Base-by-base conservation (phyloP, 768 basidiomycete species). In the Mrakia blollopis region DNA sequence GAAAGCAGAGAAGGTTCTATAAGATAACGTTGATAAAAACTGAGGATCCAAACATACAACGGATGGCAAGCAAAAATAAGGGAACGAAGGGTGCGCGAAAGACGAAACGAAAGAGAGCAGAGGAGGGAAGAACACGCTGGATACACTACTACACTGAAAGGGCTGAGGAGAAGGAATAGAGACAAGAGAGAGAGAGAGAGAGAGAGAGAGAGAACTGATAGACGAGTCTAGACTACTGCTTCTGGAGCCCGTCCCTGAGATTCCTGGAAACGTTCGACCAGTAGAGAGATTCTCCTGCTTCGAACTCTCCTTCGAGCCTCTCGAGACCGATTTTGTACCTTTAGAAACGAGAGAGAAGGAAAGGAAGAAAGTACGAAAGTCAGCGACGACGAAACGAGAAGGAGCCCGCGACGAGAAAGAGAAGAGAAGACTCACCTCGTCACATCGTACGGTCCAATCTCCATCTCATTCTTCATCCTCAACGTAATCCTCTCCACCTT, bases 181-280 rank as follows among this genome's bases (percentile, higher is more conserved):
- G 25, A 62, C 5, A 28, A 23, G 16, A 35, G 30, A 28, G 28
- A n/a, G 25, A 28, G 30, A 13, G 8, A 28, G 14, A 32, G 30
- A 62, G 10, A 3, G 25, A 62, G 11, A n/a, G 3, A 28, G 28
- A 62, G n/a, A n/a, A n/a, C n/a, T n/a, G n/a, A n/a, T n/a, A n/a
- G n/a, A n/a, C n/a, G n/a, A n/a, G n/a, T n/a, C n/a, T n/a, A n/a
- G n/a, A n/a, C 18, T 63, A 18, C 32, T 63, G 13, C 37, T 23
- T 21, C 37, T 37, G 35, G 18, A 37, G 4, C 25, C 35, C 35
- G 25, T 63, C 65, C 72, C 71, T 78, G 28, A 84, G 72, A 57
- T 81, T 83, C 73, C 81, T 81, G 57, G 78, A 78, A 4, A 82
- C 81, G 52, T 80, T 80, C 32, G 79, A 76, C 83, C 83, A 84